Percentiles rank a stretch among this genome's conserved stretches.
Conservation (phyloP, 192 early-diverging fungal genomes). For the Coemansia sp. region DNA sequence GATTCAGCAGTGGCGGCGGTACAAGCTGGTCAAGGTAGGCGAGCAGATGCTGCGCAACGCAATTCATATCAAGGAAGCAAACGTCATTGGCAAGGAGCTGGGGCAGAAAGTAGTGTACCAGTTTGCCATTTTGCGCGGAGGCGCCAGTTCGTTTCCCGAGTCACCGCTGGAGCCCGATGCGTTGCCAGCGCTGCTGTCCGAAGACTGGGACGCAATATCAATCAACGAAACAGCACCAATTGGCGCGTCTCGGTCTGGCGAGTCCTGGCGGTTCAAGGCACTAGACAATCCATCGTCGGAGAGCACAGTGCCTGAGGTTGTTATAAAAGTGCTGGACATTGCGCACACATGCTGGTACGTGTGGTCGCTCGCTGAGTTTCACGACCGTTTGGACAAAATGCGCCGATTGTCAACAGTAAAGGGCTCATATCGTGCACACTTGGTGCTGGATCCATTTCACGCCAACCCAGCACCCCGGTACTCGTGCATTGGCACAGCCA, state of each 20-base stretch:
- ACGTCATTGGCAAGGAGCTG: constrained; percentile 85
- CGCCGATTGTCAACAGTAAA: constrained; percentile 58
- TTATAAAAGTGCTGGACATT: constrained; percentile 56
- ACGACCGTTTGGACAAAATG: constrained; percentile 66
- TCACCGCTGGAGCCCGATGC: constrained; percentile 54
- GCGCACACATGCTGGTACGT: constrained; percentile 55
- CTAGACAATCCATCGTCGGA: constrained; percentile 20
- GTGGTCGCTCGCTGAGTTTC: constrained; percentile 67
- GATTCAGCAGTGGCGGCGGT: constrained; percentile 39
- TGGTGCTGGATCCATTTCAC: constrained; percentile 43
- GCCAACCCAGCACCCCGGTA: constrained; percentile 29
- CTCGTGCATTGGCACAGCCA: constrained; percentile 44
- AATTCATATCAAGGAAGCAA: constrained; percentile 83
- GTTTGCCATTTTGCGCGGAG: constrained; percentile 71
- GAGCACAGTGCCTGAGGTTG: constrained; percentile 34
- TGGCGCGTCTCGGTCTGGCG: not conserved
- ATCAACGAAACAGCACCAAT: not conserved
- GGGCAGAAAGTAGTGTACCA: constrained; percentile 80
- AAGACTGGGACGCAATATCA: constrained; percentile 41
- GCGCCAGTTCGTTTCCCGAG: constrained; percentile 24
- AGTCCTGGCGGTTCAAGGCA: constrained; percentile 6
- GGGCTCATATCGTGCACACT: constrained; percentile 39
- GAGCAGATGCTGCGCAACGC: constrained; percentile 69
- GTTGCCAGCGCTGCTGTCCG: constrained; percentile 33
- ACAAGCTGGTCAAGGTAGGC: constrained; percentile 62